These are phyloP conservation scores for Calonectria hawksworthii DNA, from an alignment of 2,329 filamentous ascomycete genomes.

Conservation along the genomic window DNA sequence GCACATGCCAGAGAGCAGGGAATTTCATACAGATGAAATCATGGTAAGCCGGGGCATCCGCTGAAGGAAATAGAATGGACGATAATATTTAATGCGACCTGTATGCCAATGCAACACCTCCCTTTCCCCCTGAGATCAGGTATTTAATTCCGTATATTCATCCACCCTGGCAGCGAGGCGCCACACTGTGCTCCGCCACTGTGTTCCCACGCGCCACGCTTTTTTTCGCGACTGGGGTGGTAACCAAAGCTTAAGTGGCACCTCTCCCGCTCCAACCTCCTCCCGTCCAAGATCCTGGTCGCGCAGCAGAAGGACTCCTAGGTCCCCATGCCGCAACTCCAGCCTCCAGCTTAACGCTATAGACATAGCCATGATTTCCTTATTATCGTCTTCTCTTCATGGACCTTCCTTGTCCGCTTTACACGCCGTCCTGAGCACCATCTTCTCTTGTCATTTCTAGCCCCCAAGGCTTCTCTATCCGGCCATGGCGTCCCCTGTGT, in stretches of 20 bases:
- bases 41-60: not conserved
- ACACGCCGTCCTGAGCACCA: not conserved
- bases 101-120: not conserved
- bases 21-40: not conserved
- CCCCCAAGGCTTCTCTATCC: conserved; percentile 20
- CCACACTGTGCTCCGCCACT: not conserved
- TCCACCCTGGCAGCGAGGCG: not conserved
- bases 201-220: not conserved
- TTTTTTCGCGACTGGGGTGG: not conserved
- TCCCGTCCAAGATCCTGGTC: not conserved
- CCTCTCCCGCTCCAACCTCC: conserved; percentile 9
- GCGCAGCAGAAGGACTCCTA: conserved; percentile 7
- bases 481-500: conserved; percentile 52
- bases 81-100: not conserved
- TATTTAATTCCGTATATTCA: not conserved
- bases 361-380: conserved; percentile 47
- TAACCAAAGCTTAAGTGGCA: conserved; percentile 2
- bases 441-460: conserved; percentile 1
- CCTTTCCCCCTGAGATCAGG: not conserved
- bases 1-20: not conserved
- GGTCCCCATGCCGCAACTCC: not conserved
- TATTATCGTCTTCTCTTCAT: conserved; percentile 28
- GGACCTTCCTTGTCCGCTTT: conserved; percentile 27
- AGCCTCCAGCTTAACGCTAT: conserved; percentile 37
- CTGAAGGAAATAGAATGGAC: not conserved